Percentiles rank a stretch among this genome's conserved stretches.
These are phyloP conservation scores for Xylaria polymorpha DNA, from an alignment of 2,329 filamentous ascomycete species.

Conservation along the genomic window DNA sequence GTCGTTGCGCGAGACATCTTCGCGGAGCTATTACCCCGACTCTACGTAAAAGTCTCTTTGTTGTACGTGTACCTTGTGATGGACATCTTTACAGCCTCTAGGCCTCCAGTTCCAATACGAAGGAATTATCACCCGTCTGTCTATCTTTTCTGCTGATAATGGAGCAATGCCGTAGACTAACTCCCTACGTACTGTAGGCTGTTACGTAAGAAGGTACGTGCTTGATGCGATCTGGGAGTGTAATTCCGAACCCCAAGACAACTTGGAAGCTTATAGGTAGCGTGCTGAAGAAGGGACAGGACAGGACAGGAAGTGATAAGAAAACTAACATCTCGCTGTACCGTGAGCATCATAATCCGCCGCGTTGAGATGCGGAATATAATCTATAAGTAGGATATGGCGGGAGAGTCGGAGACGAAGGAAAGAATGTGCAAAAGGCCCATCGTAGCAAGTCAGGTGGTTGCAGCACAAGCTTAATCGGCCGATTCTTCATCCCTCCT, in stretches of 20 bases:
- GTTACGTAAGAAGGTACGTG: not conserved
- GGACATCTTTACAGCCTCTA: too few species aligned
- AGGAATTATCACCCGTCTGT: too few species aligned
- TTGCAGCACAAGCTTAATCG: not conserved
- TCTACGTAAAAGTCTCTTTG: too few species aligned
- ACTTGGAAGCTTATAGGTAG: not conserved
- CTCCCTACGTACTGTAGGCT: not conserved
- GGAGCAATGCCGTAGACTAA: not conserved
- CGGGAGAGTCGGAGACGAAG: not conserved
- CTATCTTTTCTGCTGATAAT: too few species aligned
- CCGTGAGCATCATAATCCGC: not conserved
- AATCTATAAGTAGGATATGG: not conserved
- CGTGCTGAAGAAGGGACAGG: not conserved
- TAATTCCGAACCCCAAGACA: too few species aligned
- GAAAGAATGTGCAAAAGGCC: not conserved
- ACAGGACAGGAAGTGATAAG: not conserved
- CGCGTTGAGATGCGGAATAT: not conserved
- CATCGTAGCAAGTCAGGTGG: not conserved
- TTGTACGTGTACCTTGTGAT: too few species aligned
- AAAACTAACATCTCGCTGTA: not conserved
- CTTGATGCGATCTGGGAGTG: too few species aligned
- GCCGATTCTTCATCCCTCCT: not conserved
- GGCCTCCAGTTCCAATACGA: too few species aligned
- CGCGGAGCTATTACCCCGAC: too few species aligned
- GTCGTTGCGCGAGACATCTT: too few species aligned